Base-by-base conservation (phyloP, 495 filamentous ascomycete genomes). In the Chaetomium fimeti region DNA sequence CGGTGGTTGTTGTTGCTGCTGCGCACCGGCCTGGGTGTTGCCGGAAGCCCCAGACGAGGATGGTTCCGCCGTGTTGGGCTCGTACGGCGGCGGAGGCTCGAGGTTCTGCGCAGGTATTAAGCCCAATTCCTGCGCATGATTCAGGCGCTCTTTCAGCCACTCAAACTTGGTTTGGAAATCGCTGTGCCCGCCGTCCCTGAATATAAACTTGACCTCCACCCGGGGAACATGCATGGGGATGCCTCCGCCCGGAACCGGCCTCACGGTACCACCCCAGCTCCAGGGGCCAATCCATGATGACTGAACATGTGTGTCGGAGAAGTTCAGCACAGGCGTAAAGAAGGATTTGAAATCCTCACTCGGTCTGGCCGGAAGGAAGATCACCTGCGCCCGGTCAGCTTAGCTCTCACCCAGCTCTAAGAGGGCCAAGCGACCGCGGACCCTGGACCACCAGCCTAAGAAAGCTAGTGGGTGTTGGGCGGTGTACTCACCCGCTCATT, bases 201-300 rank as follows among this genome's bases (percentile, higher is more conserved):
- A 98, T 11, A 89, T 90, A 60, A 97, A 82, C 75, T 88, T 91
- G 56, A 93, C 65, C 67, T 93, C 90, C 32, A 96, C 82, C 18
- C 86, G 85, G 3, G 87, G 79, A 45, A 90, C 81, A 15, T 86
- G 82, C n/a, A 88, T 76, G 2, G 91, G 89, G 48, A 98, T 91
- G 47, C 91, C 91, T n/a, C 95, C 95, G 28, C 88, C 87, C 1
- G 87, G 72, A 29, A 94, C 89, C 22, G 95, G 92, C 68, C 88
- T 88, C 57, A 96, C 82, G 29, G 87, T 77, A 32, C 88, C 88
- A 27, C 84, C 84, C 94, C 94, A 98, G 68, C 88, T 88, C 78
- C 97, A 98, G 12, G 95, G 89, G n/a, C 94, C 94, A 71, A 98
- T 95, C 78, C 93, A 96, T 2, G 95, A 92, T 2, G 93, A 90